phyloP scores from a whole-genome alignment of 495 filamentous ascomycete species.

The Neurospora sp. region DNA sequence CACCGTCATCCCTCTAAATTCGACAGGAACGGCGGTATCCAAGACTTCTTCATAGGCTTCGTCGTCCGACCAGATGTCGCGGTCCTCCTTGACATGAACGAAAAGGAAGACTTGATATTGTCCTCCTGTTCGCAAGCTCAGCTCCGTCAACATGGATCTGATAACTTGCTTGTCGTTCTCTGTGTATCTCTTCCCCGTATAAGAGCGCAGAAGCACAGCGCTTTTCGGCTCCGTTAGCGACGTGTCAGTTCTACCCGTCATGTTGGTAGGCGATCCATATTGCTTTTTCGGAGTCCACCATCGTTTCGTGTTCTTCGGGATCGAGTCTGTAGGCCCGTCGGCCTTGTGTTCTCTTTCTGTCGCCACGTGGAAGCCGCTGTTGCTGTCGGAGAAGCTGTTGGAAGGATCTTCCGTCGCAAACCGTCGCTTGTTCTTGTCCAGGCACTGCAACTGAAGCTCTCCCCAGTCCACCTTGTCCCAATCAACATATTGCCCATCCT shows the following conservation, averaged over 20 bases:
- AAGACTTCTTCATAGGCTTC: slow-evolving; percentile 44
- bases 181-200: slow-evolving; percentile 58
- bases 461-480: slow-evolving; percentile 68
- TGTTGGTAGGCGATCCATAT: neutral
- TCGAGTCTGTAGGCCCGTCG: too few relatives aligned
- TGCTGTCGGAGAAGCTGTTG: slow-evolving; percentile 19
- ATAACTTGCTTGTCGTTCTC: slow-evolving; percentile 61
- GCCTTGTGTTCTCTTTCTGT: neutral
- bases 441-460: slow-evolving; percentile 53
- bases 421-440: slow-evolving; percentile 50
- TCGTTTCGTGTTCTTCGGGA: slow-evolving; percentile 2
- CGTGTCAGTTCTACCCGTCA: neutral
- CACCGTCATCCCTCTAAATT: slow-evolving; percentile 56
- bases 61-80: slow-evolving; percentile 44
- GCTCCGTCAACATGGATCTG: slow-evolving; percentile 62
- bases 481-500: slow-evolving; percentile 32
- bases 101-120: slow-evolving; percentile 71
- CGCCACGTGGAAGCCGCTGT: neutral
- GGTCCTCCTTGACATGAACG: slow-evolving; percentile 57
- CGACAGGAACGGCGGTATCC: slow-evolving; percentile 45
- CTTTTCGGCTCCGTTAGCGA: slow-evolving; percentile 41
- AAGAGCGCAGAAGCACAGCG: slow-evolving; percentile 60
- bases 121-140: slow-evolving; percentile 60
- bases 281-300: neutral
- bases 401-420: slow-evolving; percentile 29